These are phyloP conservation scores for Exophiala phaeomuriformis DNA, from an alignment of 2,329 filamentous ascomycete species.

Conservation along the genomic window DNA sequence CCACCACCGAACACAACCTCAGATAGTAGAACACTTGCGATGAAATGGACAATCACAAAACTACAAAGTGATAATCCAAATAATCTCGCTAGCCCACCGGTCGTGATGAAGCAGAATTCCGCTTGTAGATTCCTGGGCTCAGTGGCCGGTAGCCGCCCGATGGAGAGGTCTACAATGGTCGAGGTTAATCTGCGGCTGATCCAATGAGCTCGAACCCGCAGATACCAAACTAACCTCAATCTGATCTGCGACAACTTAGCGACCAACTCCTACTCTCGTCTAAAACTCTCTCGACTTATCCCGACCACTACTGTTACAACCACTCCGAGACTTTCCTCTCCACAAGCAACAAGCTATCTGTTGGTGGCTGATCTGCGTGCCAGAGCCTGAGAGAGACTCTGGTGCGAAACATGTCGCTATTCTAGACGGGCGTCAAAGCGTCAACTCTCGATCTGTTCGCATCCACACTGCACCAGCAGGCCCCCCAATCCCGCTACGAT, in stretches of 20 bases:
- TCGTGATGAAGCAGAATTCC: slow-evolving; percentile 1
- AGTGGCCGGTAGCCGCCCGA: slow-evolving; percentile 5
- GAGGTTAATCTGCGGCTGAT: slow-evolving; percentile 8
- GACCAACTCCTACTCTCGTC: slow-evolving; percentile 9
- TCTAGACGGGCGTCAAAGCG: slow-evolving; percentile 23
- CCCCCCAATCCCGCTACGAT: not conserved
- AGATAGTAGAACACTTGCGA: not conserved
- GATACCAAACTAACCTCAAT: slow-evolving; percentile 7
- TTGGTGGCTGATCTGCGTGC: slow-evolving; percentile 22
- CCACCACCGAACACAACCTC: not conserved
- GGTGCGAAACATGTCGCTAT: slow-evolving; percentile 19
- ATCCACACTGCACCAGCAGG: slow-evolving; percentile 1
- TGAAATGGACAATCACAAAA: not conserved
- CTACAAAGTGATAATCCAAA: not conserved
- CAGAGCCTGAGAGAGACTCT: not conserved
- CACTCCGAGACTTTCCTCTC: slow-evolving; percentile 3
- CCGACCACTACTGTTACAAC: not conserved
- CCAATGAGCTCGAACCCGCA: slow-evolving; percentile 2
- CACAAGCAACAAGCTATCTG: slow-evolving; percentile 12
- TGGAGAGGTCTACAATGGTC: not conserved
- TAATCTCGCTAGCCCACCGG: slow-evolving; percentile 3
- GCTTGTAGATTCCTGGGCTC: not conserved
- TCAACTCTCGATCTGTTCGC: slow-evolving; percentile 14
- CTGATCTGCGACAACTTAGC: slow-evolving; percentile 13
- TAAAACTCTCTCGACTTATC: slow-evolving; percentile 3